Conservation (phyloP, 352 stramenopile genomes). For the Phytophthora syringae region DNA sequence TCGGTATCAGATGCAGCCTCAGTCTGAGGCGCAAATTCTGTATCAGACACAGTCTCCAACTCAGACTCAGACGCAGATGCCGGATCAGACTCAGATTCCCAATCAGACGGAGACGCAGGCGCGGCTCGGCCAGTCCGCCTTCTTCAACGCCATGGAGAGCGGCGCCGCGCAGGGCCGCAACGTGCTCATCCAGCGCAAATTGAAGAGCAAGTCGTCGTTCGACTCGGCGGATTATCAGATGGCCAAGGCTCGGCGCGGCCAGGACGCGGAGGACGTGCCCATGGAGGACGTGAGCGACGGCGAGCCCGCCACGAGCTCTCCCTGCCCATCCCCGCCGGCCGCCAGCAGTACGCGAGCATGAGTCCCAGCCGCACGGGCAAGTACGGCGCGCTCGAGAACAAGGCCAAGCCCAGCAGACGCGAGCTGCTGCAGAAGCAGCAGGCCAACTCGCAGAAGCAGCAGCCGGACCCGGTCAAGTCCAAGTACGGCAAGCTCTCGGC, state of each 20-base stretch:
- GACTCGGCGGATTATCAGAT: slow-evolving; percentile 85
- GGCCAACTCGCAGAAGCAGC: neutral
- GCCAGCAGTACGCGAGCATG: slow-evolving; percentile 54
- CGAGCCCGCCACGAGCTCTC: slow-evolving; percentile 50
- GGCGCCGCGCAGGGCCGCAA: slow-evolving; percentile 60
- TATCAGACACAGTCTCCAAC: too few species aligned
- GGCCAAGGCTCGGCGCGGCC: slow-evolving; percentile 27
- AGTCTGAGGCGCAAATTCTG: too few species aligned
- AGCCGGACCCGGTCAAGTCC: too few species aligned
- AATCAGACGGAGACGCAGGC: slow-evolving; percentile 5
- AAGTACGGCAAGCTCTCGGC: slow-evolving; percentile 75
- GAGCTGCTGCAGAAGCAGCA: slow-evolving; percentile 48
- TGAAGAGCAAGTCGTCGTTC: slow-evolving; percentile 74
- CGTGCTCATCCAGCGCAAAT: slow-evolving; percentile 75
- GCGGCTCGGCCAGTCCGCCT: slow-evolving; percentile 47
- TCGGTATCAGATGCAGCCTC: slow-evolving; percentile 19
- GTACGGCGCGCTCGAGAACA: slow-evolving; percentile 49
- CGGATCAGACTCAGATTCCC: slow-evolving; percentile 3
- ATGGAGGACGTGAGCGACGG: slow-evolving; percentile 39
- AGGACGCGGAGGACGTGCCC: slow-evolving; percentile 31
- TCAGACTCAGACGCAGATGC: neutral
- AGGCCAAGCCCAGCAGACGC: slow-evolving; percentile 34
- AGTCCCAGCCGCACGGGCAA: slow-evolving; percentile 59
- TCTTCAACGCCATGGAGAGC: slow-evolving; percentile 40
- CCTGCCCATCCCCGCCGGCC: slow-evolving; percentile 42